Evolutionary conservation across 2,329 filamentous ascomycete species (phyloP).

Genomic region (Phialophora tarda): DNA sequence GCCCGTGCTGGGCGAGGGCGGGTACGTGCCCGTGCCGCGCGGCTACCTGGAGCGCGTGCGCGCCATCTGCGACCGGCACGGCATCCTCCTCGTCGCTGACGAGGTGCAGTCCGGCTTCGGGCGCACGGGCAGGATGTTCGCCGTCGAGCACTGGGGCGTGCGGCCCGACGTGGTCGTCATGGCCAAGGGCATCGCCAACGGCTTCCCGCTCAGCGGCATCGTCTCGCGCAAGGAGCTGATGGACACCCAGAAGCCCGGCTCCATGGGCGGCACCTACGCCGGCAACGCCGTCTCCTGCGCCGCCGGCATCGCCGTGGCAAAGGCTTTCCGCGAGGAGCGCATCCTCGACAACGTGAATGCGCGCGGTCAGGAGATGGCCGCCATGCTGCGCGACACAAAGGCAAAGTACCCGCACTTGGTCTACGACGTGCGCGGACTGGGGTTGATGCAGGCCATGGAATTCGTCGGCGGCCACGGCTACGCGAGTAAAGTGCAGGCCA

Average conservation of each 20-base stretch:
- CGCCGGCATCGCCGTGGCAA: constrained; percentile 45
- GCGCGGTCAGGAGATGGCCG: constrained; percentile 41
- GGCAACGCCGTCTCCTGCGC: constrained; percentile 49
- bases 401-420: constrained; percentile 43
- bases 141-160: constrained; percentile 51
- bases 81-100: constrained; percentile 52
- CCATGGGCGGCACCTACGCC: constrained; percentile 49
- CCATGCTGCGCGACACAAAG: constrained; percentile 40
- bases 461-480: constrained; percentile 46
- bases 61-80: constrained; percentile 52
- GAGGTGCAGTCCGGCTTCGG: constrained; percentile 54
- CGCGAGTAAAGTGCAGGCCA: constrained; percentile 48
- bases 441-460: constrained; percentile 49
- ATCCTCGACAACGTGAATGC: constrained; percentile 47
- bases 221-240: constrained; percentile 46
- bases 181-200: constrained; percentile 44
- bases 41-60: constrained; percentile 47
- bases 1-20: constrained; percentile 47
- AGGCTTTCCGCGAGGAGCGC: constrained; percentile 47
- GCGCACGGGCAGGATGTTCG: constrained; percentile 53
- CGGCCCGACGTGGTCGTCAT: constrained; percentile 53
- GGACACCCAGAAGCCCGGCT: constrained; percentile 46
- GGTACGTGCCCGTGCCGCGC: constrained; percentile 45
- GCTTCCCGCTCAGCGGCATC: constrained; percentile 42
- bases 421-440: constrained; percentile 48